Conservation (phyloP, 225 moss, liverwort and hornwort species). For the Marchantia polymorpha region DNA sequence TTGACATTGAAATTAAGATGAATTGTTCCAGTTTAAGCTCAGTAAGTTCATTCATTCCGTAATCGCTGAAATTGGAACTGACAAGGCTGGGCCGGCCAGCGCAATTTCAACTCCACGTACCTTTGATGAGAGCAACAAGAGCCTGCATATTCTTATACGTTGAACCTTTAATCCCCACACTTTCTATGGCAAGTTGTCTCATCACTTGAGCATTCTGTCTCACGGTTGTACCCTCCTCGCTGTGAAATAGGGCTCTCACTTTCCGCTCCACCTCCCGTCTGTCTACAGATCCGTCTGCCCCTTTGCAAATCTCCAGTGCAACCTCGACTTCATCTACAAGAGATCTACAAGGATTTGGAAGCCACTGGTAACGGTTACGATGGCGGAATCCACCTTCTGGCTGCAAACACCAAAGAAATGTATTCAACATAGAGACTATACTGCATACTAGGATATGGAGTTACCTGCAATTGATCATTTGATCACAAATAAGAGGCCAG, state of each 20-base stretch:
- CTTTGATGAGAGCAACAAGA: background rate
- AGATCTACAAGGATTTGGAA: background rate
- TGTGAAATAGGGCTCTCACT: constrained; percentile 6
- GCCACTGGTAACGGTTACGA: no score
- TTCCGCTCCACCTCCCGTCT: constrained; percentile 7
- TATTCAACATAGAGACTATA: no score
- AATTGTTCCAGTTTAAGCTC: no score
- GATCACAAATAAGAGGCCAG: constrained; percentile 39
- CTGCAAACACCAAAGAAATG: no score
- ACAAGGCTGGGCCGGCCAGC: no score
- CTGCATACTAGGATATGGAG: background rate
- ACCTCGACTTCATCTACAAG: background rate
- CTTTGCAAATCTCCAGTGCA: background rate
- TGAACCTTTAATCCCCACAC: background rate
- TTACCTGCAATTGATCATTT: constrained; percentile 31
- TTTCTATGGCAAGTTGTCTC: background rate
- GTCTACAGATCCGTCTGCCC: background rate
- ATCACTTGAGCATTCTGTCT: background rate
- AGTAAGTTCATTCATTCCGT: no score
- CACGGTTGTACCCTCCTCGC: background rate
- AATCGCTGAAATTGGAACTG: no score
- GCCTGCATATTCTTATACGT: background rate
- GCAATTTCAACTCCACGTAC: no score
- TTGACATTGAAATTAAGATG: no score
- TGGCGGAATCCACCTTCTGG: no score